A percentile compares a stretch with the other conserved stretches of the same genome.
These are phyloP conservation scores for Syncephalastrum racemosum DNA, from an alignment of 371 early-diverging fungal species.

Conservation along the genomic window DNA sequence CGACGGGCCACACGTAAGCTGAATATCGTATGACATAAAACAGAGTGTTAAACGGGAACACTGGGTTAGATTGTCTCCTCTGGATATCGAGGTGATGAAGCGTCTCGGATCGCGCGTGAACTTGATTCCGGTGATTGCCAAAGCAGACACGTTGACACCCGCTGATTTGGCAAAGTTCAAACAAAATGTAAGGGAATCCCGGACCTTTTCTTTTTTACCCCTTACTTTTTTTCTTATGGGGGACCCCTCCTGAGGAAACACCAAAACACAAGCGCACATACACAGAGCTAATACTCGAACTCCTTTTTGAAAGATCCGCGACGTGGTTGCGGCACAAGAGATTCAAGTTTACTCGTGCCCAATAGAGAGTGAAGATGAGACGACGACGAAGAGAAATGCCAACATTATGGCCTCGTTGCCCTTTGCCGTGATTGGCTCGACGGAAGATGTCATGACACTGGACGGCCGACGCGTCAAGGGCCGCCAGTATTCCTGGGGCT, in stretches of 20 bases:
- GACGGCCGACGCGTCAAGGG: slow-evolving; percentile 86
- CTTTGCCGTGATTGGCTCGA: slow-evolving; percentile 94
- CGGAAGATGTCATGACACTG: slow-evolving; percentile 75
- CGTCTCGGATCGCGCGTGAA: slow-evolving; percentile 82
- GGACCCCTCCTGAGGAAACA: not conserved
- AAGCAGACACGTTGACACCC: slow-evolving; percentile 90
- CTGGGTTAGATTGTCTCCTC: slow-evolving; percentile 58
- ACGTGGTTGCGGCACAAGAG: slow-evolving; percentile 75
- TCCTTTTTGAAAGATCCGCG: slow-evolving; percentile 59
- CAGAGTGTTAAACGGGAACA: not conserved
- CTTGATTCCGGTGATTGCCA: slow-evolving; percentile 92
- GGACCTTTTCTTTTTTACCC: not conserved
- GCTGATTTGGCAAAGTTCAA: slow-evolving; percentile 83
- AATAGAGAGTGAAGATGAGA: slow-evolving; percentile 89
- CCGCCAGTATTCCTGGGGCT: slow-evolving; percentile 94
- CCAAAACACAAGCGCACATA: not conserved
- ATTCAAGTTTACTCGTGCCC: slow-evolving; percentile 84
- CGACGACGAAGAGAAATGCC: slow-evolving; percentile 74
- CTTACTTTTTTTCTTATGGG: not conserved
- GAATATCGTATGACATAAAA: not conserved
- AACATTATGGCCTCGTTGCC: slow-evolving; percentile 91
- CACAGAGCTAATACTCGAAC: not conserved
- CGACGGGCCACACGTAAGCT: slow-evolving; percentile 84
- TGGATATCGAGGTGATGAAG: slow-evolving; percentile 91
- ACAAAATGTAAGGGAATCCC: slow-evolving; percentile 58